phyloP scores from a whole-genome alignment of 2,329 filamentous ascomycete genomes.

The Fusarium hostae region DNA sequence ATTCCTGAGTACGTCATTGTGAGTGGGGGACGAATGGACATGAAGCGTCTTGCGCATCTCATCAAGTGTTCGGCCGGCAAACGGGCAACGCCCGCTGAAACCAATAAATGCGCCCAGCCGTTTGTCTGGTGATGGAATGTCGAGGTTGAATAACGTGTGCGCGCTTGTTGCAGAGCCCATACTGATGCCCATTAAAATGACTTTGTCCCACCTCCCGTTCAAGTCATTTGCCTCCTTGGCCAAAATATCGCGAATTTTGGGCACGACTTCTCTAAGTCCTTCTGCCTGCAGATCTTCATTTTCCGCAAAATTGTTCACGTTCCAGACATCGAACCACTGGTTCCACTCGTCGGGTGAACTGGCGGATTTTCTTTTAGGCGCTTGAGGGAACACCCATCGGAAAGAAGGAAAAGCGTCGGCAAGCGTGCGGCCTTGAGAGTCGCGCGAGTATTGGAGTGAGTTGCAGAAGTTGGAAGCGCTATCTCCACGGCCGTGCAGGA shows the following conservation, averaged over 20 bases:
- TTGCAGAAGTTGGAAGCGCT: conserved; percentile 48
- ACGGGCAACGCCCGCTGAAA: conserved; percentile 52
- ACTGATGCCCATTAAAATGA: conserved; percentile 60
- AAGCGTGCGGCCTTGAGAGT: conserved; percentile 50
- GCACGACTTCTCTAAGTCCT: conserved; percentile 55
- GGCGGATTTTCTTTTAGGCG: conserved; percentile 48
- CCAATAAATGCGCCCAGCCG: conserved; percentile 51
- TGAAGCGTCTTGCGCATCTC: conserved; percentile 39
- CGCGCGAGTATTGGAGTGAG: conserved; percentile 46
- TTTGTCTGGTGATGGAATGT: conserved; percentile 26
- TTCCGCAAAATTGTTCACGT: conserved; percentile 52
- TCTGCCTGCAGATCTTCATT: conserved; percentile 56
- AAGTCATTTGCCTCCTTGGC: conserved; percentile 50
- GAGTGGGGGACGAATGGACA: not conserved
- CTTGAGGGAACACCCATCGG: conserved; percentile 62
- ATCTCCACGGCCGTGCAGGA: conserved; percentile 59
- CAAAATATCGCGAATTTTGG: conserved; percentile 48
- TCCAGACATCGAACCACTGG: conserved; percentile 65
- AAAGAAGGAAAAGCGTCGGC: conserved; percentile 56
- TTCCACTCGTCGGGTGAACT: conserved; percentile 40
- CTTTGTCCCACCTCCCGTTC: conserved; percentile 50
- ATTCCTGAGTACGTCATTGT: conserved; percentile 47
- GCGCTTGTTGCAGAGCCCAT: conserved; percentile 57
- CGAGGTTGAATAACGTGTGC: conserved; percentile 52
- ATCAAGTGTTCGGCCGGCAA: conserved; percentile 46